These are phyloP conservation scores for Taphrina confusa DNA, from an alignment of 1,139 yeast species.

Conservation along the genomic window DNA sequence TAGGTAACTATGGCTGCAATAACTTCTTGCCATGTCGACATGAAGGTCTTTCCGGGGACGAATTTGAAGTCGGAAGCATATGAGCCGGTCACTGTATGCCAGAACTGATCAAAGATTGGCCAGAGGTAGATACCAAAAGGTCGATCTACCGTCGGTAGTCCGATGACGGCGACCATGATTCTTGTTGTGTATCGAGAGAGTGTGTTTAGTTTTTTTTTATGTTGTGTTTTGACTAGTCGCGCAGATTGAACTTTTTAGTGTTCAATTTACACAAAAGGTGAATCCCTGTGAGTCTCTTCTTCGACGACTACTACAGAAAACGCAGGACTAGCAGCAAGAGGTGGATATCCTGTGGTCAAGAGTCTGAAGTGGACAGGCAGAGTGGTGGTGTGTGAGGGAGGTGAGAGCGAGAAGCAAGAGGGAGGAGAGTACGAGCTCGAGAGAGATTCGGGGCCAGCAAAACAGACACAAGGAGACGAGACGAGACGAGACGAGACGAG, in stretches of 20 bases:
- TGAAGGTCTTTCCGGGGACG: conserved; percentile 55
- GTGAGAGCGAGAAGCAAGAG: not conserved
- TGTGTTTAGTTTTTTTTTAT: not conserved
- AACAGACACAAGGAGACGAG: not conserved
- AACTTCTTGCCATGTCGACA: conserved; percentile 63
- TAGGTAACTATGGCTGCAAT: conserved; percentile 63
- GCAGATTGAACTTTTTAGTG: not conserved
- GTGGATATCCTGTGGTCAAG: not conserved
- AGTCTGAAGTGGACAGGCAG: not conserved
- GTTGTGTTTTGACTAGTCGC: conserved; percentile 18
- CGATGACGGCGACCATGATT: conserved; percentile 3
- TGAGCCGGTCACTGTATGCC: conserved; percentile 55
- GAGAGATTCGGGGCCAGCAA: not conserved
- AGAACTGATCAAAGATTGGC: conserved; percentile 64
- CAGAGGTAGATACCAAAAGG: conserved; percentile 90
- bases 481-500: conserved; percentile 6
- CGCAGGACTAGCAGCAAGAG: not conserved
- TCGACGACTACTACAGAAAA: not conserved
- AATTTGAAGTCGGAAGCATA: conserved; percentile 73
- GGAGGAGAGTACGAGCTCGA: not conserved
- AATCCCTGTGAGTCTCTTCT: not conserved
- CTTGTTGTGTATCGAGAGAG: not conserved
- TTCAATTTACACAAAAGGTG: not conserved
- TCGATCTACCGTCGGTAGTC: conserved; percentile 61
- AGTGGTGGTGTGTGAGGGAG: not conserved